These are phyloP conservation scores for Diaporthe citriasiana DNA, from an alignment of 2,329 filamentous ascomycete genomes.

Conservation along the genomic window DNA sequence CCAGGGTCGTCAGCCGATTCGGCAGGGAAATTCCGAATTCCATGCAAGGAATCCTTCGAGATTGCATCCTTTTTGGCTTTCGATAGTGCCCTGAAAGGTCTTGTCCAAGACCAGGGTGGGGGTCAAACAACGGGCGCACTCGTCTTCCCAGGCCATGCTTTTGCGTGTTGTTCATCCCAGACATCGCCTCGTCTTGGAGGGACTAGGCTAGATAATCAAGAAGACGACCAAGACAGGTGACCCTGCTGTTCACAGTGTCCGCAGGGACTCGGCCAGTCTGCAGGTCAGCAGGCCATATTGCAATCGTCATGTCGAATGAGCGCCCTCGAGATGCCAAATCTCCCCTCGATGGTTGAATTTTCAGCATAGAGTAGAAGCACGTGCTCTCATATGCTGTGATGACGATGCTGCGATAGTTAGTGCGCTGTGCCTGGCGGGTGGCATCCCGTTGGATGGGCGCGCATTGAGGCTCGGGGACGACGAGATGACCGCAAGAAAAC, in stretches of 20 bases:
- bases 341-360: neutral
- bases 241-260: neutral
- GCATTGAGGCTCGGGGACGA: slow-evolving; percentile 34
- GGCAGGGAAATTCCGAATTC: slow-evolving; percentile 23
- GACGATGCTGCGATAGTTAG: neutral
- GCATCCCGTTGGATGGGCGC: slow-evolving; percentile 5
- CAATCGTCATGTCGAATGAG: slow-evolving; percentile 13
- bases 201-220: neutral
- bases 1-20: slow-evolving; percentile 16
- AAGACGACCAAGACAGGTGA: neutral
- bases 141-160: neutral
- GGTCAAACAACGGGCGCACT: neutral
- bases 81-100: slow-evolving; percentile 22
- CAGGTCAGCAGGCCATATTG: neutral
- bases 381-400: slow-evolving; percentile 13
- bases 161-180: neutral
- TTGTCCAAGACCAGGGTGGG: neutral
- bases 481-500: slow-evolving; percentile 32
- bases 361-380: neutral
- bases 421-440: slow-evolving; percentile 3
- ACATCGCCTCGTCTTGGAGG: neutral
- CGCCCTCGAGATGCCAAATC: slow-evolving; percentile 14
- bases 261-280: neutral
- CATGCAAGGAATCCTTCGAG: slow-evolving; percentile 19
- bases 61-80: slow-evolving; percentile 30